A percentile compares a stretch with the other conserved stretches of the same genome.
Evolutionary conservation across 176 grass and related monocot species (phyloP).

Genomic region (Carex parvula): DNA sequence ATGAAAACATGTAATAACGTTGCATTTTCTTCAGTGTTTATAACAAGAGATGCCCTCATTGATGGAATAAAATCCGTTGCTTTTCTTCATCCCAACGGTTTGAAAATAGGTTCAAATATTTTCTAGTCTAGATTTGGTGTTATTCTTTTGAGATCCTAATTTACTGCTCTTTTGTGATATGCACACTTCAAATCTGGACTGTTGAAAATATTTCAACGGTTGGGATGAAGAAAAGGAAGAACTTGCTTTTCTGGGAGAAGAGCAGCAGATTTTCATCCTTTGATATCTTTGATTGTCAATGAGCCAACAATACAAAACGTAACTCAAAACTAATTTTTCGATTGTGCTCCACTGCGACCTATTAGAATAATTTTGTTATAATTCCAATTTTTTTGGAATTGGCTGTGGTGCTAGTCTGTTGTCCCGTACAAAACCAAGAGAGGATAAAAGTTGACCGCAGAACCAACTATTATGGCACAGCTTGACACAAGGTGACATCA

Average conservation of each 20-base stretch:
- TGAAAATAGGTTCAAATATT: too few species aligned
- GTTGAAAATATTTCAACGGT: too few species aligned
- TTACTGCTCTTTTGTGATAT: too few species aligned
- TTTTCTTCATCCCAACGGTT: too few species aligned
- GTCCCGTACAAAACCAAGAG: background rate
- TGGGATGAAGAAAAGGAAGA: too few species aligned
- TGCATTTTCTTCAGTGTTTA: background rate
- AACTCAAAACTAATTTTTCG: background rate
- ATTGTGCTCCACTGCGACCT: background rate
- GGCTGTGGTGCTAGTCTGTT: background rate
- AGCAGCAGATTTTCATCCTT: too few species aligned
- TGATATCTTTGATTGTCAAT: background rate
- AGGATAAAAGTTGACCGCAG: background rate
- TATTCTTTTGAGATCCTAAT: too few species aligned
- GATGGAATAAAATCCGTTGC: too few species aligned
- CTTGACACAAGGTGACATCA: background rate
- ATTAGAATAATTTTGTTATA: background rate
- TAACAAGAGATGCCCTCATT: background rate
- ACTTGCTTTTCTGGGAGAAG: too few species aligned
- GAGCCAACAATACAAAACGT: background rate
- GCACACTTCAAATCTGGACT: too few species aligned
- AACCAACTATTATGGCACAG: background rate
- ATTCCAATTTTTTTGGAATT: too few species aligned
- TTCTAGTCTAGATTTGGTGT: too few species aligned
- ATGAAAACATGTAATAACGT: background rate